Evolutionary conservation across 164 flowering plant species (phyloP).

Genomic region (Malania oleifera): DNA sequence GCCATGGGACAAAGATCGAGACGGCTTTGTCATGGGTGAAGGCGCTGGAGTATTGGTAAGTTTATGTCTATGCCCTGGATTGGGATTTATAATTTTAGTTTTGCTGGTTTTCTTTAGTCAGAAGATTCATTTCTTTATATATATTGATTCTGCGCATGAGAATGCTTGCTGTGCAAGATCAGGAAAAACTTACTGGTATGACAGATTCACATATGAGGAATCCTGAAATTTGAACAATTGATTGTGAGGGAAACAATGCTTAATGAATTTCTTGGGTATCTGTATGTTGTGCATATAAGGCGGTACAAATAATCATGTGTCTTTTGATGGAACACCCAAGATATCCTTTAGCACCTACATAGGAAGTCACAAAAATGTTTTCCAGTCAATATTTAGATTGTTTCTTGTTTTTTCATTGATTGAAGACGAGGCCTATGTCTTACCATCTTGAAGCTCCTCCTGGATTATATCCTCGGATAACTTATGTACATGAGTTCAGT

Average conservation of each 20-base stretch:
- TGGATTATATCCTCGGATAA: background rate
- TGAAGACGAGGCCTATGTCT: background rate
- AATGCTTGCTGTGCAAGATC: background rate
- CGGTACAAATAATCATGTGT: no score
- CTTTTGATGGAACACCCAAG: background rate
- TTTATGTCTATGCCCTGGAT: background rate
- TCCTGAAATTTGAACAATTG: no score
- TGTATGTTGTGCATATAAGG: background rate
- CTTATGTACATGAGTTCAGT: no score
- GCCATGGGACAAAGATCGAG: constrained; percentile 93
- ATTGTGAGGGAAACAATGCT: background rate
- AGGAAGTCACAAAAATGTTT: background rate
- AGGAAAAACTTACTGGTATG: background rate
- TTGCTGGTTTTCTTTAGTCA: background rate
- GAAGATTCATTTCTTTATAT: background rate
- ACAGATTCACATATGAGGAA: no score
- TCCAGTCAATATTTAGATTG: background rate
- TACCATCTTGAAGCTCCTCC: background rate
- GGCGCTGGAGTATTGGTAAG: constrained; percentile 92
- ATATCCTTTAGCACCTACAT: background rate
- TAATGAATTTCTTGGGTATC: no score
- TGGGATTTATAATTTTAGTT: background rate
- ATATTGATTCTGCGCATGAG: background rate
- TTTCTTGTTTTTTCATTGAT: background rate
- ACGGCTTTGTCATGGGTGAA: constrained; percentile 99